These are phyloP conservation scores for Bidens hawaiensis DNA, from an alignment of 140 eudicot genomes.

Conservation along the genomic window DNA sequence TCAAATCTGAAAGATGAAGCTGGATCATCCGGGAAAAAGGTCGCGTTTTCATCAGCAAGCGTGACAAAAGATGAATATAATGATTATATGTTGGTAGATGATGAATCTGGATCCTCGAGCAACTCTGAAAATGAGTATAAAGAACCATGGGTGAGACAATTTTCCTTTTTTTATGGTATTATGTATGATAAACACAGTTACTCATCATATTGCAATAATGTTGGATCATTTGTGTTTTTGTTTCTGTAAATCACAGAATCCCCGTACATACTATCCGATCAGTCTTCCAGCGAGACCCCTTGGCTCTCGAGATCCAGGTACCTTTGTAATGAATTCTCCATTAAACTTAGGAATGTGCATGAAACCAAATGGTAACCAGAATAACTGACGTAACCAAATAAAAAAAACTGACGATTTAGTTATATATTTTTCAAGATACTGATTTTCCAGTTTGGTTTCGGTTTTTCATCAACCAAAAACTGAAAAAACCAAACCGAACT, in stretches of 20 bases:
- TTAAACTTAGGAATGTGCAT: too few species aligned
- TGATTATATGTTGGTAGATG: conserved; percentile 29
- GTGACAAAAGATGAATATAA: conserved; percentile 17
- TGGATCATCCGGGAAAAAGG: conserved; percentile 19
- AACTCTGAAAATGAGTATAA: conserved; percentile 41
- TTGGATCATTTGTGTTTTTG: conserved; percentile 1
- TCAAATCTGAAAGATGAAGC: conserved; percentile 3
- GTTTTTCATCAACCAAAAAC: too few species aligned
- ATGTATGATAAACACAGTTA: conserved; percentile 1
- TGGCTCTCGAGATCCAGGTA: conserved; percentile 77
- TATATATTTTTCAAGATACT: too few species aligned
- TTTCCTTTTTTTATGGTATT: background rate
- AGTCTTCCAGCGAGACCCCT: conserved; percentile 75
- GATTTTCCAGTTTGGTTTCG: too few species aligned
- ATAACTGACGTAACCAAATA: too few species aligned
- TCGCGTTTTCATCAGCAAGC: conserved; percentile 17
- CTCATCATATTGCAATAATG: background rate
- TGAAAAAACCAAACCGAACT: too few species aligned
- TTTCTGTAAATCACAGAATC: conserved; percentile 42
- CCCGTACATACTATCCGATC: conserved; percentile 47
- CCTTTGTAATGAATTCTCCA: conserved; percentile 1
- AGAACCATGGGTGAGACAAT: conserved; percentile 66
- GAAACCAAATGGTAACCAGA: too few species aligned
- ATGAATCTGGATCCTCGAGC: conserved; percentile 17
- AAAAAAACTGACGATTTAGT: too few species aligned